Conservation (phyloP, 2,329 filamentous ascomycete species). For the Fusarium chlamydosporum region DNA sequence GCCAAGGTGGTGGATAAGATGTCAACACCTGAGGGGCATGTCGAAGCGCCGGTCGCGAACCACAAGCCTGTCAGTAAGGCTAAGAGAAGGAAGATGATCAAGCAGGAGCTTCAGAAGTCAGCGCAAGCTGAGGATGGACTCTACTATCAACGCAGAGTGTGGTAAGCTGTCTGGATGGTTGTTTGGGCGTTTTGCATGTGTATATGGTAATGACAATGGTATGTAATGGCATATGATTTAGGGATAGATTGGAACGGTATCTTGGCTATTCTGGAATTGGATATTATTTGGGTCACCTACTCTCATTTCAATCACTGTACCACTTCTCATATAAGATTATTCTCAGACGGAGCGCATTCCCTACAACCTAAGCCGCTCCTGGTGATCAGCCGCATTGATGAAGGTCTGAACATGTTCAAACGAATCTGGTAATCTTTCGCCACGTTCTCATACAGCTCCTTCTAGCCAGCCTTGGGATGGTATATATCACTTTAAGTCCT, state of each 20-base stretch:
- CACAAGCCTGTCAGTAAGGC: slow-evolving; percentile 66
- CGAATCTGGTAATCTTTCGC: background rate
- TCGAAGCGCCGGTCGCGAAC: slow-evolving; percentile 56
- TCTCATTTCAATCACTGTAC: background rate
- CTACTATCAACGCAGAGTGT: slow-evolving; percentile 69
- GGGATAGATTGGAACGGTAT: slow-evolving; percentile 17
- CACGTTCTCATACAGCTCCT: background rate
- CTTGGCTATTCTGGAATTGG: background rate
- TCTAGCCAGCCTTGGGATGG: background rate
- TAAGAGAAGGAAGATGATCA: slow-evolving; percentile 70
- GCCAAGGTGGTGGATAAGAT: slow-evolving; percentile 54
- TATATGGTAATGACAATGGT: slow-evolving; percentile 29
- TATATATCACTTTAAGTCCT: background rate
- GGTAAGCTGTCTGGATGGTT: slow-evolving; percentile 53
- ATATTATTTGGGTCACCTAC: background rate
- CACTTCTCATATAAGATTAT: background rate
- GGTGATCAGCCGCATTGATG: no score
- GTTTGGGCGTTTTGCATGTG: slow-evolving; percentile 4
- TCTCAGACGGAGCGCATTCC: no score
- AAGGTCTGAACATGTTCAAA: background rate
- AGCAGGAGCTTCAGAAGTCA: slow-evolving; percentile 67
- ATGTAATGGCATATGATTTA: background rate
- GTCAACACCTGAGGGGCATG: slow-evolving; percentile 53
- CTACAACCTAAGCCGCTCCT: no score
- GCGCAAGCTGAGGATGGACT: slow-evolving; percentile 62